Conservation (phyloP, 345 rosid species). For the Gynandropsis gynandra region DNA sequence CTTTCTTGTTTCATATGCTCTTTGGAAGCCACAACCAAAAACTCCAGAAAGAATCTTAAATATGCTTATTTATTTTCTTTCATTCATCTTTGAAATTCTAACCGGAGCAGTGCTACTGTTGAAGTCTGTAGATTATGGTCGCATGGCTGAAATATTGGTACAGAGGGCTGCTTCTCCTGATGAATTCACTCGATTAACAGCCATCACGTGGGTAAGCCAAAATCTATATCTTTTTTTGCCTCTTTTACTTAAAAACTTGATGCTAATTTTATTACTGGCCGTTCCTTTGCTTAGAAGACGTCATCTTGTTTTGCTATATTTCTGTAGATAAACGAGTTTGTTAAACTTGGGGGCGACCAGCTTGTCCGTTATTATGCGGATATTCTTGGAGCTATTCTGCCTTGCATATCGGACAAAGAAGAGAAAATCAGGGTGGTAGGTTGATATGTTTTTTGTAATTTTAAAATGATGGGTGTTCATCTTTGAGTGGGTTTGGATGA, state of each 20-base stretch:
- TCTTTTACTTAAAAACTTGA: conserved; percentile 1
- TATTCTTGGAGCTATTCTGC: conserved; percentile 93
- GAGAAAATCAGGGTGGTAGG: conserved; percentile 98
- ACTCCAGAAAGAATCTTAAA: too few species aligned
- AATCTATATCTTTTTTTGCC: conserved; percentile 1
- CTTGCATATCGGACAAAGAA: conserved; percentile 97
- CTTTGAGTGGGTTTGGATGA: conserved; percentile 6
- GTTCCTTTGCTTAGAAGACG: conserved; percentile 13
- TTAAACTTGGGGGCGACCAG: conserved; percentile 98
- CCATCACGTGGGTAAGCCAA: conserved; percentile 82
- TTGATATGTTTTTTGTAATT: conserved; percentile 13
- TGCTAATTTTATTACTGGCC: conserved; percentile 7
- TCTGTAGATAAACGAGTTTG: conserved; percentile 91
- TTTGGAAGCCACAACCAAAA: neutral
- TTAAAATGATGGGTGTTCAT: conserved; percentile 14
- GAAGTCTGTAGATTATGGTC: conserved; percentile 99
- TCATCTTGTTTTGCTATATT: conserved; percentile 4
- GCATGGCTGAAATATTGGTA: conserved; percentile 99
- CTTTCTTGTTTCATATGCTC: conserved; percentile 8
- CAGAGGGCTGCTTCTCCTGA: conserved; percentile 89
- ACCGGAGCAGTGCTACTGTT: conserved; percentile 81
- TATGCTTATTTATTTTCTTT: conserved; percentile 4
- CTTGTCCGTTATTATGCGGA: conserved; percentile 93
- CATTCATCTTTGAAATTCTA: conserved; percentile 65
- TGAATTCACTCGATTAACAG: conserved; percentile 96